Evolutionary conservation across 345 rosid species (phyloP), one percentile per base, ranked within the genome.

Genomic region (Eucalyptus decipiens): DNA sequence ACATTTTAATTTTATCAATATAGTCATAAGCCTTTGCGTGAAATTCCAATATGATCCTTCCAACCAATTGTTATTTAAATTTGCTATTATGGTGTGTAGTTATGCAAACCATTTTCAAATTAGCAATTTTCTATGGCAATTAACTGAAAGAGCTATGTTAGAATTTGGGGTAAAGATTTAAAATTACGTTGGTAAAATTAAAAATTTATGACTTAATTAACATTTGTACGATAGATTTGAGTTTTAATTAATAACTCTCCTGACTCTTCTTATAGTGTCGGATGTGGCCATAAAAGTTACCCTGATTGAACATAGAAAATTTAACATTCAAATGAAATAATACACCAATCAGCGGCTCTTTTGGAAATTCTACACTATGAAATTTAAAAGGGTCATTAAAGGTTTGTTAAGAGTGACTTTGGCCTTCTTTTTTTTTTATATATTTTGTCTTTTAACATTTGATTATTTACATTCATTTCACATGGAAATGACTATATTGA

Each of bases 51-150:
- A 0, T 8, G n/a, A 0, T n/a, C 76, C 0, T 15, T 15, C 18
- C 0, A 17, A 9, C 0, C 21, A 13, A 62, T 28, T 13, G 9
- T 30, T 14, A 62, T 0, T 4, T 0, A 0, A 28, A 62, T 0
- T 60, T 26, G 16, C 15, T 28, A 60, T 28, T 17, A 28, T 3
- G 4, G 32, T 6, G 15, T 62, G 18, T 0, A 30, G 18, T 62
- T 28, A 62, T 30, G 32, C 34, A 62, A 62, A 62, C n/a, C 69
- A 30, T 12, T 62, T 0, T 62, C 17, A 28, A 60, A 60, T 62
- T 62, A 32, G 11, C 11, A n/a, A 65, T 3, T n/a, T 65, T 65
- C 6, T 3, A 7, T 65, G 6, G 37, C 21, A 65, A 65, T 65
- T 65, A n/a, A 8, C 5, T 30, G 0, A 16, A 65, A n/a, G 37